A percentile compares a stretch with the other conserved stretches of the same genome.
These are phyloP conservation scores for Calendula officinalis DNA, from an alignment of 129 eudicot species.

Conservation along the genomic window DNA sequence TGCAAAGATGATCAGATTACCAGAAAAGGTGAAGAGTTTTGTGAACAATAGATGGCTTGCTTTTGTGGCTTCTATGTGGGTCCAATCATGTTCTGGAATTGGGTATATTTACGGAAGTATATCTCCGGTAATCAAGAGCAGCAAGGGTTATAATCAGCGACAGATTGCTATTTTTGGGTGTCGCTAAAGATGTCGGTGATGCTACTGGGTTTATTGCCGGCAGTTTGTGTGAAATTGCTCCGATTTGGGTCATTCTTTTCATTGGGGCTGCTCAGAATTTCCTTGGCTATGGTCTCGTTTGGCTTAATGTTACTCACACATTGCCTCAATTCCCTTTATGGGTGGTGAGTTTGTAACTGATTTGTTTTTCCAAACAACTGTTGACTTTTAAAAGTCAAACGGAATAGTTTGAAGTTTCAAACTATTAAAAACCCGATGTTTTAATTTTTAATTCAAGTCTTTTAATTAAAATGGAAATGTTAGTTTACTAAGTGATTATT, in stretches of 20 bases:
- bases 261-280: conserved; percentile 61
- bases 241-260: conserved; percentile 55
- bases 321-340: conserved; percentile 58
- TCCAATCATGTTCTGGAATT: conserved; percentile 60
- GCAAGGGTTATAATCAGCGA: conserved; percentile 58
- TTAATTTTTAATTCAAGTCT: too few relatives aligned
- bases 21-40: conserved; percentile 28
- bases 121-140: conserved; percentile 59
- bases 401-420: too few relatives aligned
- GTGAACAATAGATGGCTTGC: conserved; percentile 55
- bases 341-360: conserved; percentile 47
- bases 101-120: conserved; percentile 70
- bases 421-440: too few relatives aligned
- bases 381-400: too few relatives aligned
- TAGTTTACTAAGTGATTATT: too few relatives aligned
- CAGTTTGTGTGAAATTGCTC: conserved; percentile 48
- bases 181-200: conserved; percentile 62
- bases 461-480: too few relatives aligned
- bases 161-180: conserved; percentile 59
- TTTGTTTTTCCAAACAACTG: too few relatives aligned
- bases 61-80: conserved; percentile 78
- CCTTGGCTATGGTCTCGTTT: conserved; percentile 58
- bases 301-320: conserved; percentile 42
- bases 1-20: conserved; percentile 10
- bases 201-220: conserved; percentile 61